phyloP scores from a whole-genome alignment of 1,139 yeast genomes.

The Pichia norvegensis region DNA sequence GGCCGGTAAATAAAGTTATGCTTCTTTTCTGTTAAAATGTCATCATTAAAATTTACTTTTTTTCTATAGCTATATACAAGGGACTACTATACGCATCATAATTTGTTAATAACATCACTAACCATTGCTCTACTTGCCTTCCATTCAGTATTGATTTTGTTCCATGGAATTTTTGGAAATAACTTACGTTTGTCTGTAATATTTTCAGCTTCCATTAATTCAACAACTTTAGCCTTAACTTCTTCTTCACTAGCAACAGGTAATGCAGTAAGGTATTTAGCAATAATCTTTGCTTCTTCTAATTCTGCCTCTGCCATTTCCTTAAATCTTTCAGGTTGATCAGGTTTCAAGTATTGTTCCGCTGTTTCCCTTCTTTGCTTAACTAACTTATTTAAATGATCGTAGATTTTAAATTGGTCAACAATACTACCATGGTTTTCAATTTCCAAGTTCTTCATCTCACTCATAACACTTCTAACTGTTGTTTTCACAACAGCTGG shows the following conservation, averaged over 20 bases:
- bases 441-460: slow-evolving; percentile 54
- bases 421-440: slow-evolving; percentile 36
- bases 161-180: slow-evolving; percentile 43
- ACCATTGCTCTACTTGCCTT: slow-evolving; percentile 36
- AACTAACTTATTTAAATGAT: slow-evolving; percentile 41
- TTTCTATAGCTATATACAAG: slow-evolving; percentile 1
- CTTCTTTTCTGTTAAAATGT: not conserved
- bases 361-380: slow-evolving; percentile 50
- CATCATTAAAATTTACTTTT: not conserved
- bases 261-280: slow-evolving; percentile 35
- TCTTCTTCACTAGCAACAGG: slow-evolving; percentile 49
- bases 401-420: slow-evolving; percentile 43
- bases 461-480: slow-evolving; percentile 47
- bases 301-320: slow-evolving; percentile 47
- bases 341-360: slow-evolving; percentile 41
- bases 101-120: slow-evolving; percentile 21
- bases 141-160: slow-evolving; percentile 44
- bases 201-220: slow-evolving; percentile 31
- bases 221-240: slow-evolving; percentile 35
- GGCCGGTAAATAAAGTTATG: slow-evolving; percentile 43
- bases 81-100: slow-evolving; percentile 3
- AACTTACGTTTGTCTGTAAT: slow-evolving; percentile 27
- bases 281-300: slow-evolving; percentile 40
- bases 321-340: slow-evolving; percentile 39
- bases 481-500: slow-evolving; percentile 41